phyloP scores from a whole-genome alignment of 1,284 basidiomycete genomes.

The Ceratobasidium sp. region DNA sequence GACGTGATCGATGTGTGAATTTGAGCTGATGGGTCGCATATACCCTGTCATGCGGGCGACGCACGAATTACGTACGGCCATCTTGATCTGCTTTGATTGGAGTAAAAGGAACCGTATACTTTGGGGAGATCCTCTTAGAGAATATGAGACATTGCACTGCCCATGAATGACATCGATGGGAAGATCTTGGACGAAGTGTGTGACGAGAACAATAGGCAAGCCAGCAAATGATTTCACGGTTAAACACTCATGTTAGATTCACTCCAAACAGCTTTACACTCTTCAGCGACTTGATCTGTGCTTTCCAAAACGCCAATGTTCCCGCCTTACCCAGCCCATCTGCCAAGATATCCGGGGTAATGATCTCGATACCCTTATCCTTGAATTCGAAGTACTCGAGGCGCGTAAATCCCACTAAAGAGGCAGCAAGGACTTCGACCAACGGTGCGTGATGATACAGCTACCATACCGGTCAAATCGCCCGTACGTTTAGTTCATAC shows the following conservation, averaged over 20 bases:
- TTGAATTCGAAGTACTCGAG: conserved; percentile 16
- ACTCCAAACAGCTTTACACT: conserved; percentile 24
- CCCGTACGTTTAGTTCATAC: not conserved
- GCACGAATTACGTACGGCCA: too few species aligned
- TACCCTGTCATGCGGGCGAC: too few species aligned
- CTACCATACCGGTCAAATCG: conserved; percentile 1
- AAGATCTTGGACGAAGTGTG: too few species aligned
- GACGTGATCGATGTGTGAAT: too few species aligned
- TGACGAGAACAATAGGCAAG: not conserved
- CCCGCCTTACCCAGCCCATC: conserved; percentile 24
- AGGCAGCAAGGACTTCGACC: conserved; percentile 28
- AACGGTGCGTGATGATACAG: conserved; percentile 1
- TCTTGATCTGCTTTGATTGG: too few species aligned
- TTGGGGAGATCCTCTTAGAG: too few species aligned
- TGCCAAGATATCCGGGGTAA: not conserved
- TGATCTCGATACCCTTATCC: not conserved
- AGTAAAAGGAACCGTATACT: too few species aligned
- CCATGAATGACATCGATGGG: too few species aligned
- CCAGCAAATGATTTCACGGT: not conserved
- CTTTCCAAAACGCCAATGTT: conserved; percentile 21
- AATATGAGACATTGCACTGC: too few species aligned
- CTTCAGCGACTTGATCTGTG: not conserved
- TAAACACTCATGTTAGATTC: not conserved
- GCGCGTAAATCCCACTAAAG: conserved; percentile 2
- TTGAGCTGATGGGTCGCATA: too few species aligned